A percentile compares a stretch with the other conserved stretches of the same genome.
Evolutionary conservation across 371 early-diverging fungal species (phyloP).

Genomic region (Aphelidium insulamus): DNA sequence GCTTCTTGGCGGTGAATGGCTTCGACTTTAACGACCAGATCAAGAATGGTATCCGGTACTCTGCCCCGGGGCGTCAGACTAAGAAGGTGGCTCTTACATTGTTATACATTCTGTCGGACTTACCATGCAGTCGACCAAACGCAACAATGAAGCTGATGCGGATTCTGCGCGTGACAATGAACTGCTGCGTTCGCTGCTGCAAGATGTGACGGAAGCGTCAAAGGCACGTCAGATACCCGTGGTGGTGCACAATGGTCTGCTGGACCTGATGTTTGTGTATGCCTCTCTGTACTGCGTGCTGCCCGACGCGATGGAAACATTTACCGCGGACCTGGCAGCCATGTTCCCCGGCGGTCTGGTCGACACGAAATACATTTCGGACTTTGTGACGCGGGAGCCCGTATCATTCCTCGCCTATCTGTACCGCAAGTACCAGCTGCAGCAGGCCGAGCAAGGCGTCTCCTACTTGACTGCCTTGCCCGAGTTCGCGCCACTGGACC

Average conservation of each 20-base stretch:
- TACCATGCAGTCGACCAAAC: no score
- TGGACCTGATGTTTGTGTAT: constrained; percentile 73
- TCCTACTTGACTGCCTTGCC: not conserved
- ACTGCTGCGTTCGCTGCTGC: constrained; percentile 8
- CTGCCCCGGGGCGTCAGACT: no score
- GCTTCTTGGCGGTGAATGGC: constrained; percentile 53
- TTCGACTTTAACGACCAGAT: constrained; percentile 59
- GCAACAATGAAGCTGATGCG: no score
- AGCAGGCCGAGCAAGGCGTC: not conserved
- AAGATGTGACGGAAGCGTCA: no score
- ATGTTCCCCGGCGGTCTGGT: constrained; percentile 64
- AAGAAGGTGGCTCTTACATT: no score
- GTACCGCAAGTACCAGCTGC: constrained; percentile 36
- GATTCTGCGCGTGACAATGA: no score
- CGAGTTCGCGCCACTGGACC: no score
- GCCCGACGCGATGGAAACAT: constrained; percentile 37
- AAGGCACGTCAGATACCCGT: constrained; percentile 26
- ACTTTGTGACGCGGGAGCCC: constrained; percentile 28
- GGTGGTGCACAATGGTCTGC: constrained; percentile 71
- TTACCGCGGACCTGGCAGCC: constrained; percentile 40
- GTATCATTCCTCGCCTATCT: constrained; percentile 53
- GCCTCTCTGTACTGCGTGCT: constrained; percentile 50
- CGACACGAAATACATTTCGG: constrained; percentile 72
- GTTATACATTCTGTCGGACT: no score
- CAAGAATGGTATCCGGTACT: constrained; percentile 47